Percentiles rank a stretch among this genome's conserved stretches.
These are phyloP conservation scores for Trichoderma pleuroti DNA, from an alignment of 2,329 filamentous ascomycete genomes.

Conservation along the genomic window DNA sequence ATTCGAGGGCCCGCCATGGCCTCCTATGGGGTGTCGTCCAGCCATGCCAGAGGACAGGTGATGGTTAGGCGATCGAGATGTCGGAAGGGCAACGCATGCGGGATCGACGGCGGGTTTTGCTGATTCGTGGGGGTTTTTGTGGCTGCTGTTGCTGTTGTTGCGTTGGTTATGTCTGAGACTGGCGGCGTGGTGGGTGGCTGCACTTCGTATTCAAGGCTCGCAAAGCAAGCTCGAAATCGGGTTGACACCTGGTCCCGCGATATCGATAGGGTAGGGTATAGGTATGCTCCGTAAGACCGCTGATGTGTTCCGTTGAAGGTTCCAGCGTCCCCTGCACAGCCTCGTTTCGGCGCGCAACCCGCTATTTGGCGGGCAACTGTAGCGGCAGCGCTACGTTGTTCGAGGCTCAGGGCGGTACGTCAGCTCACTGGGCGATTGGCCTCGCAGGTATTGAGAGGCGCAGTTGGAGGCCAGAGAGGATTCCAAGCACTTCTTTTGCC, in stretches of 20 bases:
- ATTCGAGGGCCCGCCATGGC: constrained; percentile 48
- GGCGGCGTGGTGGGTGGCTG: background rate
- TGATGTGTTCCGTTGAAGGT: constrained; percentile 13
- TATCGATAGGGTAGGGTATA: constrained; percentile 5
- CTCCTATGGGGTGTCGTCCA: constrained; percentile 50
- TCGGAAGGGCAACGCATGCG: constrained; percentile 34
- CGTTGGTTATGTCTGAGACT: background rate
- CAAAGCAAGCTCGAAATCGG: background rate
- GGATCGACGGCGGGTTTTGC: constrained; percentile 21
- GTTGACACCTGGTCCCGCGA: constrained; percentile 17
- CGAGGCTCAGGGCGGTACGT: constrained; percentile 16
- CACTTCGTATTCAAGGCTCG: background rate
- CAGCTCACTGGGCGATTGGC: constrained; percentile 15
- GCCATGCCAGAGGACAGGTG: constrained; percentile 54
- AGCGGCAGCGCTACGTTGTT: background rate
- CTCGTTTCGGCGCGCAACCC: constrained; percentile 17
- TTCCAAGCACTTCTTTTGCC: background rate
- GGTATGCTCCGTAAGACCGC: background rate
- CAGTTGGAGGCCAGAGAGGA: constrained; percentile 3
- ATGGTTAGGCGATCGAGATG: constrained; percentile 31
- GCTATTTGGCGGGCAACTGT: background rate
- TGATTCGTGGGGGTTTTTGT: background rate
- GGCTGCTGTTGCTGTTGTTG: background rate
- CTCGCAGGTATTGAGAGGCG: constrained; percentile 9
- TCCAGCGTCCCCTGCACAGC: constrained; percentile 19